These are phyloP conservation scores for Populus trichocarpa DNA, from an alignment of 441 rosid genomes.

Conservation along the genomic window DNA sequence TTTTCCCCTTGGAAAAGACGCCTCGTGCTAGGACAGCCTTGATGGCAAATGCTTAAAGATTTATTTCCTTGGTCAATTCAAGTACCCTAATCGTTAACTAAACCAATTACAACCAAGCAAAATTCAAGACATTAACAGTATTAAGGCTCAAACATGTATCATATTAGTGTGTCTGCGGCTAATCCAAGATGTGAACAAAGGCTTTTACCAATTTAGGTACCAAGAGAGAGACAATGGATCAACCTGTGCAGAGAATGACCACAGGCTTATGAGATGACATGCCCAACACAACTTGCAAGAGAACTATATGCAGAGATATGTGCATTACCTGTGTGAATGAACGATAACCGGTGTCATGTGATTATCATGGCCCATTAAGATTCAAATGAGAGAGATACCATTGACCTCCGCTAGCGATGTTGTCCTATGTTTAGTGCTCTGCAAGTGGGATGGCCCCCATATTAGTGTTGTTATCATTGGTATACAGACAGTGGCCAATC, in stretches of 20 bases:
- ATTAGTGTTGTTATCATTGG: conserved; percentile 33
- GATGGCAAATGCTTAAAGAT: conserved; percentile 11
- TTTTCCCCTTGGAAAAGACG: background rate
- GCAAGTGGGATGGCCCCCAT: conserved; percentile 44
- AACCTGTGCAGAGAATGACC: conserved; percentile 14
- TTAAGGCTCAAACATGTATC: conserved; percentile 4
- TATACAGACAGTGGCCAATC: conserved; percentile 38
- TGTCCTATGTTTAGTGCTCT: conserved; percentile 40
- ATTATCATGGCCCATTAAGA: conserved; percentile 42
- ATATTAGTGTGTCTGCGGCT: background rate
- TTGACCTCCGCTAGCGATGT: conserved; percentile 39
- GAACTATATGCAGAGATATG: conserved; percentile 20
- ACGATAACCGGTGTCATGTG: conserved; percentile 25
- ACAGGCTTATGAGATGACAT: conserved; percentile 15
- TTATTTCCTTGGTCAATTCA: background rate
- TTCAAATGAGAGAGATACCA: conserved; percentile 33
- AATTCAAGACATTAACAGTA: background rate
- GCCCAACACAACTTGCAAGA: conserved; percentile 23
- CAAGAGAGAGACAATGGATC: conserved; percentile 5
- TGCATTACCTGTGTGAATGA: conserved; percentile 26
- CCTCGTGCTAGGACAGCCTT: background rate
- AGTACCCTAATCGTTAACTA: conserved; percentile 16
- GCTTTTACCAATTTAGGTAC: background rate
- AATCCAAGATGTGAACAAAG: background rate
- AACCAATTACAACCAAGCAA: conserved; percentile 2